Evolutionary conservation across 2,329 filamentous ascomycete genomes (phyloP), one percentile per base, ranked within the genome.

Genomic region (Ilyonectria destructans): DNA sequence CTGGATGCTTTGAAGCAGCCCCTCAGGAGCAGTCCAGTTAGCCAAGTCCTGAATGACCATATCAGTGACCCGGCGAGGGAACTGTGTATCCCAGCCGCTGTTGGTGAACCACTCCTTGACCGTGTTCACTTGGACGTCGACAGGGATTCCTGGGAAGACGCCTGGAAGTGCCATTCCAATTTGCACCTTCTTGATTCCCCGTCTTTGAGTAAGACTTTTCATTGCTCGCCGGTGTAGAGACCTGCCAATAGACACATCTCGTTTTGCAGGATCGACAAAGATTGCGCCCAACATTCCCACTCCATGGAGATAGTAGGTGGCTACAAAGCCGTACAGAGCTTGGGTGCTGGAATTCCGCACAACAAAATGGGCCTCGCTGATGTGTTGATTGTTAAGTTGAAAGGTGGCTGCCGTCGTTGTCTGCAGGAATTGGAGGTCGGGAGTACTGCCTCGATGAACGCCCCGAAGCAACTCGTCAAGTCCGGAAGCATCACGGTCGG

Each of bases 281-380:
- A 98, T 86, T 4, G 93, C 90, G 1, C 93, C 95, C 58, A 98
- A 90, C 19, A 94, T 91, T 17, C 94, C 94, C 5, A 91, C 91
- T 1, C 83, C 83, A 46, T 90, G 90, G 77, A 93, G 90, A 78
- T 90, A 95, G 78, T 97, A 98, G 0, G 95, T 97, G 0, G 95
- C 92, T 76, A 93, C 96, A 80, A 98, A 98, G 2, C 95, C 95
- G 77, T 97, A 98, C 0, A 98, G 83, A 0, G 93, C 93, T 70
- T 94, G 92, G 0, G 95, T 98, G 79, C 93, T 97, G 82, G 93
- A 97, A 79, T 98, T 98, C 21, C 95, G 90, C 35, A 98, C 95
- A 9, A 98, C 95, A 77, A 96, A 97, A 79, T 98, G 95, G 0
- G 91, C 85, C 80, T 97, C 94, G 63, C 93, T 89, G 31, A 97